Conservation (phyloP, 1,139 yeast species). For the Fermentozyma sake region DNA sequence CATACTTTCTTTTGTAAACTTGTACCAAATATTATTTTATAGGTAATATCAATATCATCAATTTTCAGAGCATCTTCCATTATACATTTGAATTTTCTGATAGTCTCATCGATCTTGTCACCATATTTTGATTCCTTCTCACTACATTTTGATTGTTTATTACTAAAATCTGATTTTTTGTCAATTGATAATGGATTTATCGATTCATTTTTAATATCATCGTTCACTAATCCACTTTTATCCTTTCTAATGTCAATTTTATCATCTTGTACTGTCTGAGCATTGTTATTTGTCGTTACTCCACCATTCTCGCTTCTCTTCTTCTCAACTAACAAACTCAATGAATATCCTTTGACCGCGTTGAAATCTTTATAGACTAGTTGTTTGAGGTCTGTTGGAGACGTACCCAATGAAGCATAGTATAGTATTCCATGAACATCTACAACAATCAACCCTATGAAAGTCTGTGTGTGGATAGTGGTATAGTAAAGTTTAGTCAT, state of each 20-base stretch:
- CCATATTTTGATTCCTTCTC: no score
- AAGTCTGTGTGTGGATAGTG: constrained; percentile 3
- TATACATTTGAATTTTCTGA: constrained; percentile 9
- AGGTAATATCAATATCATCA: constrained; percentile 4
- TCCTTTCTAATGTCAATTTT: no score
- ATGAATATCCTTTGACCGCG: constrained; percentile 1
- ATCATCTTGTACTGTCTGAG: no score
- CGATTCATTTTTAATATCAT: no score
- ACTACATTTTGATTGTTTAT: no score
- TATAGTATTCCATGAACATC: constrained; percentile 15
- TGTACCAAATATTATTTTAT: constrained; percentile 20
- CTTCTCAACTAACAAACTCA: constrained; percentile 5
- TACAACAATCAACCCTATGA: constrained; percentile 14
- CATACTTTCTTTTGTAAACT: constrained; percentile 20
- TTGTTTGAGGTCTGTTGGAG: constrained; percentile 5
- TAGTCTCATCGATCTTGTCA: constrained; percentile 8
- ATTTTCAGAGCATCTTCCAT: constrained; percentile 11
- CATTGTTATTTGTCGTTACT: constrained; percentile 3
- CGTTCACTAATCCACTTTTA: no score
- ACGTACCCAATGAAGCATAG: constrained; percentile 20
- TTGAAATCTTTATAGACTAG: constrained; percentile 15
- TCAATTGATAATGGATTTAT: no score
- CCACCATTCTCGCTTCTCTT: no score
- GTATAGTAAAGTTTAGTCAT: constrained; percentile 8
- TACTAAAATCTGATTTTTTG: no score